Evolutionary conservation across 495 filamentous ascomycete genomes (phyloP).

Genomic region (Halenospora varia): DNA sequence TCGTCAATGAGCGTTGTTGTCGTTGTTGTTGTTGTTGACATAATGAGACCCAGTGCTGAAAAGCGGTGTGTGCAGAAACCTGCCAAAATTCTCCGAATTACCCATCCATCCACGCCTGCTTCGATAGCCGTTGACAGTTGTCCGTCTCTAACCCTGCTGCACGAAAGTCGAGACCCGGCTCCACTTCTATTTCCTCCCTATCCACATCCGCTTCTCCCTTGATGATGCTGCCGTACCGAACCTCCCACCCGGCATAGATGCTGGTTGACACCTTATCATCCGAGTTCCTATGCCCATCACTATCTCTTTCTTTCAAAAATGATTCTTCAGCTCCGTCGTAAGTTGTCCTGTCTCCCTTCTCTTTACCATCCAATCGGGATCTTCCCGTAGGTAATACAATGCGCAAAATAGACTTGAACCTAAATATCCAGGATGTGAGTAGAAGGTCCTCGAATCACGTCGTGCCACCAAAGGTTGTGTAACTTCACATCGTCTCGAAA

Average conservation of each 20-base stretch:
- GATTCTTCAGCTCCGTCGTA: neutral
- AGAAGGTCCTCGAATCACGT: neutral
- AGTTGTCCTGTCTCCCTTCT: neutral
- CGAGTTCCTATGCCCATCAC: neutral
- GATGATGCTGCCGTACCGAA: neutral
- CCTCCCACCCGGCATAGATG: neutral
- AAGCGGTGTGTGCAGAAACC: neutral
- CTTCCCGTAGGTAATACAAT: neutral
- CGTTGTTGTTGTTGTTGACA: too few species aligned
- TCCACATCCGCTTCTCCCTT: too few species aligned
- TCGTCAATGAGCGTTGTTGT: too few species aligned
- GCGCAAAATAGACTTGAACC: neutral
- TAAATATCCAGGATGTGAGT: neutral
- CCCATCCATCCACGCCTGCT: neutral
- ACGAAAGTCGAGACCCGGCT: neutral
- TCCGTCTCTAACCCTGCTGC: neutral
- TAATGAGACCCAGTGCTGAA: too few species aligned
- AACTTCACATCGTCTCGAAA: neutral
- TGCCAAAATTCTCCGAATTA: neutral
- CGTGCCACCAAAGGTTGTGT: neutral
- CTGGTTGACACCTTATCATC: neutral
- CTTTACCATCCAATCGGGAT: neutral
- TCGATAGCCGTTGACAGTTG: neutral
- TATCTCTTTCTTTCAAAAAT: neutral
- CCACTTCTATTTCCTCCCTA: neutral